These are phyloP conservation scores for Lindgomyces ingoldianus DNA, from an alignment of 495 filamentous ascomycete genomes.

Conservation along the genomic window DNA sequence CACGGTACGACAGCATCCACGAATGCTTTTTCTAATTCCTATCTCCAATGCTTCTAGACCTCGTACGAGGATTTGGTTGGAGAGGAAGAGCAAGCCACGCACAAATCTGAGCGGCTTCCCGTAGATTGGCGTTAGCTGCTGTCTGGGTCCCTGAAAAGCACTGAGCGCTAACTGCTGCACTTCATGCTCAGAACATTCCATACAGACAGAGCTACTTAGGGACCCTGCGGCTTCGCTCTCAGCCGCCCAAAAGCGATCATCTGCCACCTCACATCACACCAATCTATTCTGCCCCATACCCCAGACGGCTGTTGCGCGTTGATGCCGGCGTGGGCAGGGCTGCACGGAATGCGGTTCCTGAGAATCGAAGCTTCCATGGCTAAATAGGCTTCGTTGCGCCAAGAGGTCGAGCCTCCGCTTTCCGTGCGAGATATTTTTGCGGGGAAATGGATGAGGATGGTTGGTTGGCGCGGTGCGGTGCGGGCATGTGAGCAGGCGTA, in stretches of 20 bases:
- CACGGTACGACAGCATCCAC: no score
- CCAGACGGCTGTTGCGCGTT: not conserved
- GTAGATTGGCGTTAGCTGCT: not conserved
- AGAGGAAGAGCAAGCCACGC: no score
- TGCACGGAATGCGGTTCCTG: not conserved
- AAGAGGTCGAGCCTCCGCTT: not conserved
- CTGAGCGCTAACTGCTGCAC: not conserved
- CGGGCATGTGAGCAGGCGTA: not conserved
- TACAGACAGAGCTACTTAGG: no score
- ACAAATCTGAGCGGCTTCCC: not conserved
- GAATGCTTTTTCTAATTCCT: not conserved
- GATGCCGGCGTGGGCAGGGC: not conserved
- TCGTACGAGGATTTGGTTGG: not conserved
- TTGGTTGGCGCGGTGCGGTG: not conserved
- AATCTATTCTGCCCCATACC: not conserved
- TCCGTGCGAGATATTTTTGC: not conserved
- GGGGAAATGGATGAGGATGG: slow-evolving; percentile 13
- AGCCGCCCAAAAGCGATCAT: not conserved
- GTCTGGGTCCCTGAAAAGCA: not conserved
- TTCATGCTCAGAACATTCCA: slow-evolving; percentile 23
- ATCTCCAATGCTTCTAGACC: not conserved
- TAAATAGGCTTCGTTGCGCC: not conserved
- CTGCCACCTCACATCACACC: not conserved
- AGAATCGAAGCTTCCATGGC: not conserved
- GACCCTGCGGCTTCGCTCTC: no score